Conservation (phyloP, 352 stramenopile genomes). For the Phytophthora fragariaefolia region DNA sequence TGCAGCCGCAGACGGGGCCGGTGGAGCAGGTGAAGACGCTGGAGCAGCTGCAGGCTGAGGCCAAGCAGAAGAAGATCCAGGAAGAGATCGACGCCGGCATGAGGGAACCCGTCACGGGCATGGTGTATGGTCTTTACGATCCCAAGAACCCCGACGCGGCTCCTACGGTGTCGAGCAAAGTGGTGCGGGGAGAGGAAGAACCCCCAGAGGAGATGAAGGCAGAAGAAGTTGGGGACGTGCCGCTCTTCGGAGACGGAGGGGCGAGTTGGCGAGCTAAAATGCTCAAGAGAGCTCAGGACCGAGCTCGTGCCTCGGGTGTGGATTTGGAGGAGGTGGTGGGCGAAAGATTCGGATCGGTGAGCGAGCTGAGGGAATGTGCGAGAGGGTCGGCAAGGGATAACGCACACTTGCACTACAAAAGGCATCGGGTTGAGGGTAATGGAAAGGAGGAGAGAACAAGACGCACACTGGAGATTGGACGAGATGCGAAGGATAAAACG, state of each 20-base stretch:
- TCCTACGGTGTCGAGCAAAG: constrained; percentile 38
- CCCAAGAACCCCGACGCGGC: constrained; percentile 71
- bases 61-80: constrained; percentile 68
- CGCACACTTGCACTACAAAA: constrained; percentile 79
- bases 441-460: constrained; percentile 12
- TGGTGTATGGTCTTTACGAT: constrained; percentile 84
- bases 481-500: constrained; percentile 66
- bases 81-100: constrained; percentile 78
- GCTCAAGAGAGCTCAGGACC: constrained; percentile 74
- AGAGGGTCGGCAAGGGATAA: constrained; percentile 53
- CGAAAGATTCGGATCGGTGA: constrained; percentile 66
- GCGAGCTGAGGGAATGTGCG: constrained; percentile 57
- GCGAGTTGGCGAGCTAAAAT: constrained; percentile 88
- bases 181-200: constrained; percentile 14
- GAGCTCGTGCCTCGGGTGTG: constrained; percentile 57
- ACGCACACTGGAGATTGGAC: constrained; percentile 48
- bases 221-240: constrained; percentile 25
- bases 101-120: constrained; percentile 76
- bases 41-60: constrained; percentile 48
- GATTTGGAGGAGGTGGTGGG: constrained; percentile 67
- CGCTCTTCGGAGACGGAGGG: constrained; percentile 71
- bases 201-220: constrained; percentile 5
- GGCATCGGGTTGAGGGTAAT: constrained; percentile 37
- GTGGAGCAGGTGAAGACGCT: constrained; percentile 46
- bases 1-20: constrained; percentile 27